Evolutionary conservation across 208 protist genomes (phyloP), one percentile per base, ranked within the genome.

Genomic region (Endotrypanum monterogeii): DNA sequence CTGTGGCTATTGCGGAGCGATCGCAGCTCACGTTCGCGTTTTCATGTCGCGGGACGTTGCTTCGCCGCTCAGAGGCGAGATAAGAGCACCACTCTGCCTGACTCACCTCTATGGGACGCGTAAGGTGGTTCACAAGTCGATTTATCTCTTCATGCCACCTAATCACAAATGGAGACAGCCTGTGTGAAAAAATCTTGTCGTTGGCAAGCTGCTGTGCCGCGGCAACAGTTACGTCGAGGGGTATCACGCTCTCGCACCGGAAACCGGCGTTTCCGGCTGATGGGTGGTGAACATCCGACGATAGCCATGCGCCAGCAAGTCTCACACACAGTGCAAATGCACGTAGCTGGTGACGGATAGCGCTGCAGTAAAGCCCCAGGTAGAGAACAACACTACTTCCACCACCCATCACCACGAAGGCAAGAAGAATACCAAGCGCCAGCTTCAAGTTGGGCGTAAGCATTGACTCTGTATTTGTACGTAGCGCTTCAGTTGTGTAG

Each of bases 391-490:
- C n/a, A 20, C 75, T 68, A 18, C 75, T 56, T 30, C 67, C 57
- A 4, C 72, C 28, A 4, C 75, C 75, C 54, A 79, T 74, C 8
- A 74, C 68, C 39, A 74, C 37, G 7, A 48, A 55, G 51, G 67
- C 57, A 2, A 79, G 35, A 25, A 74, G 16, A n/a, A 65, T 48
- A 25, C 68, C 69, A 2, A 79, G 41, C 39, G 74, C 0, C 6
- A 85, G 71, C 32, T 70, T 74, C 35, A 86, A 86, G 18, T 41
- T 32, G 0, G 78, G 57, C 16, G 23, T 56, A 20, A 52, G 28
- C 74, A 89, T 82, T 3, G 44, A 11, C 0, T 80, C 83, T 30
- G 77, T 32, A n/a, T 74, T 69, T 23, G 56, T 25, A 14, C n/a
- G 68, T 0, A 23, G 35, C 51, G 57, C 11, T 28, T 25, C 16